phyloP scores from a whole-genome alignment of 306 rosid species.

The Hylodesmum podocarpum region DNA sequence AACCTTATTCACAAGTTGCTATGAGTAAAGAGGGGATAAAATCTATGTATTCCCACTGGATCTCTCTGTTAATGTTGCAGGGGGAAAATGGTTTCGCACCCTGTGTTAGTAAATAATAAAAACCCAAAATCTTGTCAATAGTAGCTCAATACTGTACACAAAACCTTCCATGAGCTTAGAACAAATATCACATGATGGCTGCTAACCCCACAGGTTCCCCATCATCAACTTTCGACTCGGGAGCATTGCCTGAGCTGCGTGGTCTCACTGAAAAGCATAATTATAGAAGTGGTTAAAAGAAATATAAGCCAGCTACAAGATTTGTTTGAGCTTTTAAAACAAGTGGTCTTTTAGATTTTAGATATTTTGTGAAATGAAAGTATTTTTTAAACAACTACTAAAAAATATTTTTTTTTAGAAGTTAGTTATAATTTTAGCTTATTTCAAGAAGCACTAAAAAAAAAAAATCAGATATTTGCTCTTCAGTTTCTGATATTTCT shows the following conservation, averaged over 20 bases:
- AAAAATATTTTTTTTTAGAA: too few relatives aligned
- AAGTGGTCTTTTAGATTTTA: too few relatives aligned
- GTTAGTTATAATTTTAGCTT: neutral
- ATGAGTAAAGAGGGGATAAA: conserved; percentile 28
- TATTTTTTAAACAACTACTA: too few relatives aligned
- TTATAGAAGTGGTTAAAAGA: conserved; percentile 8
- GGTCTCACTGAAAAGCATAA: conserved; percentile 59
- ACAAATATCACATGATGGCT: conserved; percentile 55
- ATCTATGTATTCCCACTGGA: conserved; percentile 30
- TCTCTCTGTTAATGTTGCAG: conserved; percentile 5
- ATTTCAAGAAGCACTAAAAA: too few relatives aligned
- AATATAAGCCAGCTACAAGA: conserved; percentile 6
- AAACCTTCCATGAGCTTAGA: conserved; percentile 41
- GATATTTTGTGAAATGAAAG: too few relatives aligned
- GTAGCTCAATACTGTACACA: conserved; percentile 72
- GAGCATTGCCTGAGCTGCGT: conserved; percentile 55
- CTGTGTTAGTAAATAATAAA: conserved; percentile 3
- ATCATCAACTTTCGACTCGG: conserved; percentile 65
- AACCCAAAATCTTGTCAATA: conserved; percentile 2
- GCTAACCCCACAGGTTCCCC: conserved; percentile 79
- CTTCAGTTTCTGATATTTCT: too few relatives aligned
- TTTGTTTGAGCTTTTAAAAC: too few relatives aligned
- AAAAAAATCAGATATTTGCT: too few relatives aligned
- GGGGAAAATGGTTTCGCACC: conserved; percentile 19
- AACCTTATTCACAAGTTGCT: conserved; percentile 24